A percentile compares a stretch with the other conserved stretches of the same genome.
These are phyloP conservation scores for Auriscalpium microsporum DNA, from an alignment of 768 basidiomycete genomes.

Conservation along the genomic window DNA sequence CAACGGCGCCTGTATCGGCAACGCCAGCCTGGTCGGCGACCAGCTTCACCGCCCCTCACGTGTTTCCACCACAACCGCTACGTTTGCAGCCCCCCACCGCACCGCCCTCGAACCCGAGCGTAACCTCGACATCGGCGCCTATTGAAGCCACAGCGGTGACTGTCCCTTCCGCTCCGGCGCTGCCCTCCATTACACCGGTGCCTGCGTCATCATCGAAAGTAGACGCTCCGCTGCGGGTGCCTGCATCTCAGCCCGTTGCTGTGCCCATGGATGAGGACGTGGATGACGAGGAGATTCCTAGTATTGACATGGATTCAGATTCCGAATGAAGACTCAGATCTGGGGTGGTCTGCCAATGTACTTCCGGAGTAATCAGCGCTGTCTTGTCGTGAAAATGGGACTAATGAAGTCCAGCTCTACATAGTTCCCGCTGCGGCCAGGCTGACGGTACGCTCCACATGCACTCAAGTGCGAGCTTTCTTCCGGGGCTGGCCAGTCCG, in stretches of 20 bases:
- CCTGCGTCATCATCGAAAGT: background rate
- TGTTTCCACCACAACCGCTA: too few relatives aligned
- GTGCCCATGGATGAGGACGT: conserved; percentile 29
- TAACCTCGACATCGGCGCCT: background rate
- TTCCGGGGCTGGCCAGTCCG: conserved; percentile 24
- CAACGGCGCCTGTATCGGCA: background rate
- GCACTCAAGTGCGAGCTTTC: conserved; percentile 23
- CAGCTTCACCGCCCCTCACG: background rate
- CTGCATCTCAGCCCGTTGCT: background rate
- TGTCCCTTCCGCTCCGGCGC: background rate
- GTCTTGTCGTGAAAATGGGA: background rate
- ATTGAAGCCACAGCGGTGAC: background rate
- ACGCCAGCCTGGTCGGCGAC: background rate
- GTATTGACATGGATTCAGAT: conserved; percentile 73
- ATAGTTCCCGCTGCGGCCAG: too few relatives aligned
- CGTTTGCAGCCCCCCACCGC: background rate
- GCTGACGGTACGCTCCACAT: too few relatives aligned
- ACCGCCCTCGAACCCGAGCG: background rate
- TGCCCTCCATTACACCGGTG: background rate
- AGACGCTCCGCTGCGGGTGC: background rate
- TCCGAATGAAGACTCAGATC: conserved; percentile 42
- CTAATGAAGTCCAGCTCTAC: too few relatives aligned
- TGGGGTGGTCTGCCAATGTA: too few relatives aligned
- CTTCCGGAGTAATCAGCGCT: too few relatives aligned
- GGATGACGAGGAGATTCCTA: conserved; percentile 69